Conservation (phyloP, 352 stramenopile genomes). For the Peronospora belbahrii region DNA sequence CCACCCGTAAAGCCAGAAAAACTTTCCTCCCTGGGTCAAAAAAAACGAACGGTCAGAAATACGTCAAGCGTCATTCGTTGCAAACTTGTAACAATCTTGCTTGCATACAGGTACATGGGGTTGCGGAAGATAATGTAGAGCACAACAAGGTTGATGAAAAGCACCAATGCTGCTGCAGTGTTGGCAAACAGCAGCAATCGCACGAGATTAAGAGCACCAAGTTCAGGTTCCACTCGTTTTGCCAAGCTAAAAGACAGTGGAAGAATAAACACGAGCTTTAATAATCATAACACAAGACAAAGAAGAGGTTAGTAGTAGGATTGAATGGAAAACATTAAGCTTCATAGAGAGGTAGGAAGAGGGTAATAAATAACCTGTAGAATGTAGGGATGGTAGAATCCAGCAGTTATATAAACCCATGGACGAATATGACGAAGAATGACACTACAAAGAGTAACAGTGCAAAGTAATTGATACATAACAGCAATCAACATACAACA, state of each 20-base stretch:
- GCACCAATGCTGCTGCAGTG: slow-evolving; percentile 50
- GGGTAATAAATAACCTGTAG: slow-evolving; percentile 39
- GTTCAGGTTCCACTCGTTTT: slow-evolving; percentile 70
- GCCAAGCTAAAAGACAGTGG: slow-evolving; percentile 56
- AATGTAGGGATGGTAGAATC: slow-evolving; percentile 80
- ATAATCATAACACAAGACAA: not conserved
- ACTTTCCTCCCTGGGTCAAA: slow-evolving; percentile 40
- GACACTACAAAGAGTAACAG: slow-evolving; percentile 43
- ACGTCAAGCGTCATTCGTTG: no score
- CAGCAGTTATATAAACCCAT: slow-evolving; percentile 79
- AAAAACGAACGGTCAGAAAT: slow-evolving; percentile 3
- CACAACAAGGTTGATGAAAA: slow-evolving; percentile 75
- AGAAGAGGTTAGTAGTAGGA: not conserved
- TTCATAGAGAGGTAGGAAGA: no score
- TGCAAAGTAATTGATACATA: not conserved
- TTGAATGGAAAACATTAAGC: not conserved
- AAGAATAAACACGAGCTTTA: slow-evolving; percentile 60
- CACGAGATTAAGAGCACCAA: slow-evolving; percentile 53
- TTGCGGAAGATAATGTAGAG: slow-evolving; percentile 81
- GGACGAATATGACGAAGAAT: slow-evolving; percentile 81
- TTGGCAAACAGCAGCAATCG: slow-evolving; percentile 75
- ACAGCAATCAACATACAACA: no score
- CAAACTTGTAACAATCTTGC: no score
- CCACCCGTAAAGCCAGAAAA: slow-evolving; percentile 73
- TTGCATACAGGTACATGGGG: slow-evolving; percentile 61